A percentile compares a stretch with the other conserved stretches of the same genome.
These are phyloP conservation scores for Trichoderma guizhouense DNA, from an alignment of 2,329 filamentous ascomycete genomes.

Conservation along the genomic window DNA sequence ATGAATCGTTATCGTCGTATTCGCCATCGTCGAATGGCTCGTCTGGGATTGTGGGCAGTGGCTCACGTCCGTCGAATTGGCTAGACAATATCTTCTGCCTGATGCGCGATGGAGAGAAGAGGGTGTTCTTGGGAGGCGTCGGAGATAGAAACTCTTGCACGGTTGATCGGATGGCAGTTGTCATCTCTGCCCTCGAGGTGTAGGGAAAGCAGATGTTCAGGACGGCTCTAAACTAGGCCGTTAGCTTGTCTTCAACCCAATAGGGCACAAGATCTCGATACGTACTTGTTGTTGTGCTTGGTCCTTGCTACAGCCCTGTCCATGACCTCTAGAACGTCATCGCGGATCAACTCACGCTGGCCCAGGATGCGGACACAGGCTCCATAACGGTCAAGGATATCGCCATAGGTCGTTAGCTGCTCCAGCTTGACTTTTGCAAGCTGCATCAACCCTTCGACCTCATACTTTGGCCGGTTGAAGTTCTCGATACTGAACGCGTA, in stretches of 20 bases:
- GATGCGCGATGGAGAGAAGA: constrained; percentile 86
- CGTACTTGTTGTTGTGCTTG: constrained; percentile 75
- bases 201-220: constrained; percentile 98
- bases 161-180: constrained; percentile 79
- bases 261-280: background rate
- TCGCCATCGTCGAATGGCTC: constrained; percentile 45
- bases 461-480: constrained; percentile 94
- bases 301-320: constrained; percentile 85
- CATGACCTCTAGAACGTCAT: constrained; percentile 84
- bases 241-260: background rate
- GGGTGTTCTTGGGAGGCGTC: constrained; percentile 59
- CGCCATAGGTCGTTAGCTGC: constrained; percentile 88
- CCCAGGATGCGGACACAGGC: constrained; percentile 83
- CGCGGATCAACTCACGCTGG: constrained; percentile 76
- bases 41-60: constrained; percentile 49
- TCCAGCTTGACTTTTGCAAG: constrained; percentile 94
- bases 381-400: constrained; percentile 88
- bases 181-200: constrained; percentile 93
- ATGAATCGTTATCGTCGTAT: constrained; percentile 47
- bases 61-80: constrained; percentile 49
- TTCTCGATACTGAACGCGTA: constrained; percentile 99
- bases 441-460: constrained; percentile 95
- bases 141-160: constrained; percentile 82
- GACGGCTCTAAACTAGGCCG: constrained; percentile 41
- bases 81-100: constrained; percentile 77